Percentiles rank a stretch among this genome's conserved stretches.
Conservation (phyloP, 306 rosid species). For the Quillaja saponaria region DNA sequence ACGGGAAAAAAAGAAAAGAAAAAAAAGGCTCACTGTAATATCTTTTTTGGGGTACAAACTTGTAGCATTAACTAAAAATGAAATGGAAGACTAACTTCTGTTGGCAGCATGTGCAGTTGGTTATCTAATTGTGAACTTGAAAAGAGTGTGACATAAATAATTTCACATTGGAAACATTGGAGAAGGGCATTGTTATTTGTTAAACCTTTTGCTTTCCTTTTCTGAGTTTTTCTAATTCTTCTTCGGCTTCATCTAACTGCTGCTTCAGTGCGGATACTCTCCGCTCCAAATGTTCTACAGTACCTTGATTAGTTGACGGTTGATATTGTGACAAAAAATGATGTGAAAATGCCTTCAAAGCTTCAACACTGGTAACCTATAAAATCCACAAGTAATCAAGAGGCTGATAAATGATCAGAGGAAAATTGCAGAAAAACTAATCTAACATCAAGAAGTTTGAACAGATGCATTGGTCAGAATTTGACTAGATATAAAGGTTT, state of each 20-base stretch:
- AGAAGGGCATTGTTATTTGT: conserved; percentile 31
- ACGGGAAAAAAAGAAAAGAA: conserved; percentile 30
- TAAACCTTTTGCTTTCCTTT: conserved; percentile 53
- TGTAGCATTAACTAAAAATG: conserved; percentile 6
- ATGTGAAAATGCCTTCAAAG: conserved; percentile 69
- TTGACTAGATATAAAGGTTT: no score
- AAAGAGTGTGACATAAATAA: conserved; percentile 35
- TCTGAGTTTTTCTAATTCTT: conserved; percentile 61
- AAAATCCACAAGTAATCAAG: conserved; percentile 25
- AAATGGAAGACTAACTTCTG: conserved; percentile 26
- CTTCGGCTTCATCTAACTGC: conserved; percentile 69
- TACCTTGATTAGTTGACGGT: conserved; percentile 41
- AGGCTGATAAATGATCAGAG: conserved; percentile 9
- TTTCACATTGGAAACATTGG: conserved; percentile 24
- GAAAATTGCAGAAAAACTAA: neutral
- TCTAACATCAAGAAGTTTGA: no score
- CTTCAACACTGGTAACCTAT: conserved; percentile 92
- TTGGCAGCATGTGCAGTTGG: conserved; percentile 31
- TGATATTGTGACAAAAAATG: conserved; percentile 64
- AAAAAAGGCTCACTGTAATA: conserved; percentile 21
- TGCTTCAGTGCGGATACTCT: conserved; percentile 50
- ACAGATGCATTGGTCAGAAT: no score
- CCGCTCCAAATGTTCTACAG: conserved; percentile 63
- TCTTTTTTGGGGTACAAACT: conserved; percentile 15
- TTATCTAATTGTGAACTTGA: conserved; percentile 24